Base-by-base conservation (phyloP, 805 yeast genomes). In the Jamesozyma gamospora region DNA sequence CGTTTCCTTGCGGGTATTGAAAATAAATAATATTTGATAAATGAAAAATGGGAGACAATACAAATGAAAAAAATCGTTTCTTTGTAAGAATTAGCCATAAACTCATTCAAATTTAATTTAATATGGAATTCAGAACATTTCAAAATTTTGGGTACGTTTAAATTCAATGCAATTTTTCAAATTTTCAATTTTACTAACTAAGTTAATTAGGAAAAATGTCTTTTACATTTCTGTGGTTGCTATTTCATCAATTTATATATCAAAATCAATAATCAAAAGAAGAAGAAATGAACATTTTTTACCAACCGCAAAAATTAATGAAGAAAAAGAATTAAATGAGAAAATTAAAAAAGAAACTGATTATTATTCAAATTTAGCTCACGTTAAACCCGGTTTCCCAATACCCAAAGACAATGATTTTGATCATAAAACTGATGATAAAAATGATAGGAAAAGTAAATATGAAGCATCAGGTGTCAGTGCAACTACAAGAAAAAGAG, bases 381-480 rank as follows among this genome's bases (percentile, higher is more conserved):
- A 58, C 34, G 57, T 64, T 11, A 69, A 69, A 46, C 82, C 82
- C 1, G 83, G 83, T 1, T 69, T 75, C 39, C 80, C 80, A 10
- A n/a, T 59, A 19, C 58, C 56, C 11, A 43, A 46, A 10, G 42
- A 43, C 4, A 41, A 37, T 1, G 14, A 2, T 11, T 42, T 31
- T 2, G 21, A 17, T 8, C 32, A 35, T 8, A 28, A 33, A 17
- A 38, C 62, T 13, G 64, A 62, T 1, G 54, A 57, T 5, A 52
- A 51, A 18, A 63, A 60, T 17, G 51, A 60, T 33, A 63, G 87
- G 44, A 75, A 76, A 45, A 74, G 80, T 39, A 76, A 72, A 50
- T 82, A 70, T 52, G 83, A 79, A 48, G 90, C 87, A 4, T 68
- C 80, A 1, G 84, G 85, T 1, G 64, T 64, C 40, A 72, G 83